Conservation (phyloP, 495 filamentous ascomycete genomes). For the Penicillium chermesinum region DNA sequence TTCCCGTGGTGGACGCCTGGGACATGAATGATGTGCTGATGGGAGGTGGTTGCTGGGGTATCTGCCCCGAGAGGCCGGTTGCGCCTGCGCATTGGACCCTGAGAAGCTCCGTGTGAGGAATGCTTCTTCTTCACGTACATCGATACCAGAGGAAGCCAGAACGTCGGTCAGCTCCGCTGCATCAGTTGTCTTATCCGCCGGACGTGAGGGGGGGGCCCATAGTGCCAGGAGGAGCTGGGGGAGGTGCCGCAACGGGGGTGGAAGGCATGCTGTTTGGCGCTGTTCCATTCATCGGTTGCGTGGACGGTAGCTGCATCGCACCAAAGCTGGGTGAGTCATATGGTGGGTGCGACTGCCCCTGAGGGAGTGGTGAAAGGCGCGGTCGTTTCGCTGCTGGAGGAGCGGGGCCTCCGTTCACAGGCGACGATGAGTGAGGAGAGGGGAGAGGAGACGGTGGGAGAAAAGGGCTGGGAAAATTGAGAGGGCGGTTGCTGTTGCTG, state of each 20-base stretch:
- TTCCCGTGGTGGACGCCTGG: slow-evolving; percentile 38
- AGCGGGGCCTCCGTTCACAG: slow-evolving; percentile 36
- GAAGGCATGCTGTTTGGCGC: slow-evolving; percentile 30
- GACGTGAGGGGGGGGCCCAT: slow-evolving; percentile 83
- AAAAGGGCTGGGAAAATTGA: slow-evolving; percentile 46
- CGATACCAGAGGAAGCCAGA: slow-evolving; percentile 71
- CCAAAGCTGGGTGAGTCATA: slow-evolving; percentile 40
- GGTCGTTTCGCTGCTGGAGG: slow-evolving; percentile 60
- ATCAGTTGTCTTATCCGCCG: slow-evolving; percentile 62
- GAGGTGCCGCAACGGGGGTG: slow-evolving; percentile 24
- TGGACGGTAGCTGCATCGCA: slow-evolving; percentile 34
- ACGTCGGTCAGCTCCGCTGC: slow-evolving; percentile 72
- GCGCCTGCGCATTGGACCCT: slow-evolving; percentile 40
- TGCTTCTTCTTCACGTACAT: slow-evolving; percentile 78
- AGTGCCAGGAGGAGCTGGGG: slow-evolving; percentile 41
- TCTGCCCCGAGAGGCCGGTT: slow-evolving; percentile 39
- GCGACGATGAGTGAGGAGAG: slow-evolving; percentile 41
- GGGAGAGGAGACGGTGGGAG: slow-evolving; percentile 50
- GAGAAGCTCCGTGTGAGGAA: slow-evolving; percentile 58
- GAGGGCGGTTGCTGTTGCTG: slow-evolving; percentile 31
- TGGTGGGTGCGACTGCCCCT: slow-evolving; percentile 34
- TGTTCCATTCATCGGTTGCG: slow-evolving; percentile 30
- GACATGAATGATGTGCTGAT: slow-evolving; percentile 39
- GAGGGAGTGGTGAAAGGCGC: slow-evolving; percentile 57
- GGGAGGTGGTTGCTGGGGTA: slow-evolving; percentile 34